A percentile compares a stretch with the other conserved stretches of the same genome.
phyloP scores from a whole-genome alignment of 768 basidiomycete genomes.

The Cystofilobasidium bisporidii region DNA sequence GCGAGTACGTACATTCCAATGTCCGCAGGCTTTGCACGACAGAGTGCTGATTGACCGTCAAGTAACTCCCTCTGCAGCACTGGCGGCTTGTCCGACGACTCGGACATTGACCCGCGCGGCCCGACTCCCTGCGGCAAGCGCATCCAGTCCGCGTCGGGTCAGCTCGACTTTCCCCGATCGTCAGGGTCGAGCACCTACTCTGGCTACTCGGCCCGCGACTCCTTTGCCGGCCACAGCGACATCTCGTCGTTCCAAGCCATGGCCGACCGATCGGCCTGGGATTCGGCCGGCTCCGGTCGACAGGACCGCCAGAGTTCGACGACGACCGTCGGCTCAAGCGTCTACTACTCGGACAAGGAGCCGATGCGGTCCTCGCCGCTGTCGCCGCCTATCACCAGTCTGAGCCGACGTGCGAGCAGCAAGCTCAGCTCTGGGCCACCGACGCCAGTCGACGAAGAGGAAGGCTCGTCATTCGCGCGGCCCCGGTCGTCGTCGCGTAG shows the following conservation, averaged over 20 bases:
- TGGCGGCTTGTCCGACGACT: not conserved
- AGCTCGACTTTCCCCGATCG: not conserved
- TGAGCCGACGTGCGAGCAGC: not conserved
- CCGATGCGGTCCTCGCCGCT: not conserved
- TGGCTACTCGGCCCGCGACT: not conserved
- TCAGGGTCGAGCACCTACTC: not conserved
- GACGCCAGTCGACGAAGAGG: not conserved
- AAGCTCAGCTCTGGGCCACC: not conserved
- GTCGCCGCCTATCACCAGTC: not conserved
- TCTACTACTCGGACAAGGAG: not conserved
- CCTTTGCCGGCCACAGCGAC: not conserved
- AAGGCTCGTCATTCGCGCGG: not conserved
- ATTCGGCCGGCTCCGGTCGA: not conserved
- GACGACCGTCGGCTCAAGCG: not conserved
- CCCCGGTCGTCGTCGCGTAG: not conserved
- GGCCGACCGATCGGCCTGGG: not conserved
- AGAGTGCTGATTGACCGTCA: too few relatives aligned
- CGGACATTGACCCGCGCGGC: not conserved
- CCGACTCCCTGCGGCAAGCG: not conserved
- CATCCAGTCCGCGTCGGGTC: not conserved
- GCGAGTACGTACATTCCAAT: not conserved
- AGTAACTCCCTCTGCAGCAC: not conserved
- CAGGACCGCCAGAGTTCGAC: not conserved
- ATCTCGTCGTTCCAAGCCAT: not conserved
- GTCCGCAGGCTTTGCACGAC: too few relatives aligned